phyloP scores from a whole-genome alignment of 2,329 filamentous ascomycete genomes.

The Aspergillus jensenii region DNA sequence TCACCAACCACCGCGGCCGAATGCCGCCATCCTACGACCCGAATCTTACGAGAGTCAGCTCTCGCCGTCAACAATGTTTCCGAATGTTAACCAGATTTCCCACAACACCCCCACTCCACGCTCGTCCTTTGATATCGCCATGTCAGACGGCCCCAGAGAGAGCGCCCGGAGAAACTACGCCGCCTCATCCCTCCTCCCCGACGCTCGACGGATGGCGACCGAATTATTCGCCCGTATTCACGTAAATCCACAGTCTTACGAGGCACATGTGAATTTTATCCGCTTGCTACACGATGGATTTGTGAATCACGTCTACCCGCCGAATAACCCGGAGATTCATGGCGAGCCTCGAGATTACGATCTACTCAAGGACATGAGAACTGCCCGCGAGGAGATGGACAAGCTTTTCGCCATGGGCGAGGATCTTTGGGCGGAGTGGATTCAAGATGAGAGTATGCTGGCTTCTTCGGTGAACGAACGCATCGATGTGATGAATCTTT shows the following conservation, averaged over 20 bases:
- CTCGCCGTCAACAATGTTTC: constrained; percentile 43
- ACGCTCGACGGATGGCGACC: constrained; percentile 42
- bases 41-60: constrained; percentile 45
- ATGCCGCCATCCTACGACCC: constrained; percentile 38
- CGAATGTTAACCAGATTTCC: constrained; percentile 36
- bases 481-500: constrained; percentile 59
- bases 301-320: constrained; percentile 47
- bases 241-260: constrained; percentile 48
- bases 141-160: constrained; percentile 44
- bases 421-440: constrained; percentile 62
- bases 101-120: constrained; percentile 43
- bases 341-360: constrained; percentile 48
- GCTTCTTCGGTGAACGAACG: constrained; percentile 58
- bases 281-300: constrained; percentile 49
- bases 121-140: constrained; percentile 46
- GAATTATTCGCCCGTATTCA: constrained; percentile 44
- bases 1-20: constrained; percentile 43
- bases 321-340: constrained; percentile 44
- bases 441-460: constrained; percentile 61
- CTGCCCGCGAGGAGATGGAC: constrained; percentile 58
- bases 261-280: constrained; percentile 48
- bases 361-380: constrained; percentile 47
- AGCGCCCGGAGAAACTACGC: constrained; percentile 41
- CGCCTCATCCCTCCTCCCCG: constrained; percentile 41
- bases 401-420: constrained; percentile 64